Conservation (phyloP, 345 rosid genomes). For the Triadica sebifera region DNA sequence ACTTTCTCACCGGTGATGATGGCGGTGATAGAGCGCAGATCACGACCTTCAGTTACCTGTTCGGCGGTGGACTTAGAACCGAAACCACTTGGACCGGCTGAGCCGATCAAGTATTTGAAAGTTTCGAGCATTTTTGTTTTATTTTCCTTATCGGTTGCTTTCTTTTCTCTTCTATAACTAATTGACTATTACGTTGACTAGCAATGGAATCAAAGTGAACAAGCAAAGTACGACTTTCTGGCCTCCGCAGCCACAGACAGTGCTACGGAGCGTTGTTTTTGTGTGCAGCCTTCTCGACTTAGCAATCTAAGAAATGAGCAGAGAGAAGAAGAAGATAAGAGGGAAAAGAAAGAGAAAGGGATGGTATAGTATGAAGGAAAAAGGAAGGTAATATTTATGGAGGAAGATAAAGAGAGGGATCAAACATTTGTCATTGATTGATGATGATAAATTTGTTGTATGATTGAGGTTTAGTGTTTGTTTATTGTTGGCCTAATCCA, state of each 20-base stretch:
- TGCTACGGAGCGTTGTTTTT: constrained; percentile 1
- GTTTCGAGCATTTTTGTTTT: constrained; percentile 57
- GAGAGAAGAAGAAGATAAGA: background rate
- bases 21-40: constrained; percentile 68
- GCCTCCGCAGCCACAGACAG: background rate
- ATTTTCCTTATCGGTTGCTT: background rate
- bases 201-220: background rate
- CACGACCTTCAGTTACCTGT: constrained; percentile 57
- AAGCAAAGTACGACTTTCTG: constrained; percentile 4
- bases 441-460: constrained; percentile 5
- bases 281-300: constrained; percentile 41
- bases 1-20: constrained; percentile 68
- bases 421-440: constrained; percentile 37
- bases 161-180: background rate
- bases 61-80: constrained; percentile 94
- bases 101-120: constrained; percentile 70
- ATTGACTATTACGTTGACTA: background rate
- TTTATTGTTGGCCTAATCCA: constrained; percentile 7
- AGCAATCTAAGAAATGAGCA: constrained; percentile 11
- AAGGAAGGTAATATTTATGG: background rate
- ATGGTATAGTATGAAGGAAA: background rate
- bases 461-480: constrained; percentile 21
- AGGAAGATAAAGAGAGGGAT: constrained; percentile 19
- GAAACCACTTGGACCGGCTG: constrained; percentile 73
- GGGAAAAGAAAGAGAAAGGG: background rate